phyloP scores from a whole-genome alignment of 768 basidiomycete species.

The Rhodosporidiobolus sp. region DNA sequence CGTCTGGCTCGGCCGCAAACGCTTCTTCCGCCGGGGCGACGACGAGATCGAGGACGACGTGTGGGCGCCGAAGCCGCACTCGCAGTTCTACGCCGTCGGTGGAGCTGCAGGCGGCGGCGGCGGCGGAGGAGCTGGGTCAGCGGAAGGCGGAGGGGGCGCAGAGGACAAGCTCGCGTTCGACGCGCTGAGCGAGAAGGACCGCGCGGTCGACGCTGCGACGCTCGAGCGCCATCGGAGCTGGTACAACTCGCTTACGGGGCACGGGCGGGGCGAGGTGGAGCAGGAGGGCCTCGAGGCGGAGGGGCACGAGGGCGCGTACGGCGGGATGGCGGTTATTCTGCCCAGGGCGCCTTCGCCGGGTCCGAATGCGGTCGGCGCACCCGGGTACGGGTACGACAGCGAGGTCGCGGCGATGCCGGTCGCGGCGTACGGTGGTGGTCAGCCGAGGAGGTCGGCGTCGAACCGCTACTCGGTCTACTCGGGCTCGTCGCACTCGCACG shows the following conservation, averaged over 20 bases:
- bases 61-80: conserved; percentile 26
- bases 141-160: not conserved
- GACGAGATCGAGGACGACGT: conserved; percentile 32
- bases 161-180: conserved; percentile 15
- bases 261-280: not conserved
- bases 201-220: conserved; percentile 19
- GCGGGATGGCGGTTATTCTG: not conserved
- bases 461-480: conserved; percentile 24
- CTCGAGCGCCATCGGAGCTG: conserved; percentile 25
- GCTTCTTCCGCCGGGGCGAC: conserved; percentile 10
- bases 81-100: not conserved
- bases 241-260: conserved; percentile 10
- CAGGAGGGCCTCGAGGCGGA: conserved; percentile 2
- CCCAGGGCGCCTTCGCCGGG: not conserved
- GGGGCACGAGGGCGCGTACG: not conserved
- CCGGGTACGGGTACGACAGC: not conserved
- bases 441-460: conserved; percentile 8
- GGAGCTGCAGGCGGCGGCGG: not conserved
- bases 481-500: conserved; percentile 20
- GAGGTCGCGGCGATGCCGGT: not conserved
- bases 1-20: conserved; percentile 16
- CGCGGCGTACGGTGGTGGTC: too few species aligned
- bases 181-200: conserved; percentile 22
- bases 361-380: not conserved
- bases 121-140: conserved; percentile 1